Evolutionary conservation across 202 grass and related monocot genomes (phyloP), one percentile per base, ranked within the genome.

Genomic region (Hordeum pubiflorum): DNA sequence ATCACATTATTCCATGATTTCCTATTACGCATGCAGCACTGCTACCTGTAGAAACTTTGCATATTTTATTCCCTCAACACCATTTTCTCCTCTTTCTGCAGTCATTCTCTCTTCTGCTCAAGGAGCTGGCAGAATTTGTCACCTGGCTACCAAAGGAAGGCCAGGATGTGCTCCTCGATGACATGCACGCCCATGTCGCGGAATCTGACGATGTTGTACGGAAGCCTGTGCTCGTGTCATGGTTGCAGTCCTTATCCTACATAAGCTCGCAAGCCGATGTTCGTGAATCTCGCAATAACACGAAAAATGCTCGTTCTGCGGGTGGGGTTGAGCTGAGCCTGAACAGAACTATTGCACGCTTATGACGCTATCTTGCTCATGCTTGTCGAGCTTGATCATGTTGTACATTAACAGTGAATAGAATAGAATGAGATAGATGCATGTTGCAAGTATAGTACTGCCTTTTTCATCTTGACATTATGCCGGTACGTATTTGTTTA

Each of bases 171-270:
- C 78, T 97, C 50, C 92, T 94, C 0, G 84, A 92, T n/a, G 90
- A 97, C 39, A 91, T 94, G 86, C 89, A 98, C 29, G 27, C 84
- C 26, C 82, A 86, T 69, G 95, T 94, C 4, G 95, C 95, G 0
- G 92, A 98, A 69, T 98, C 95, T 18, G 92, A 94, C 0, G 90
- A 98, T 86, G 95, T 98, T 26, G 89, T 85, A 10, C 70, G 95
- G 67, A 98, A 98, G 69, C 95, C 92, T 0, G 88, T 98, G 7
- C 82, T 94, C 2, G 92, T 94, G 2, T 94, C 92, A 0, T 98
- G 95, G 92, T 66, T 98, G 64, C 95, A 94, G 44, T 98, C 95
- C 31, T 84, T 98, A 59, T 94, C 88, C 9, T 97, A 91, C 73
- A 68, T 94, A 68, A 94, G 90, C 80, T 94, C 88, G 12, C 90